Percentiles rank a stretch among this genome's conserved stretches.
Evolutionary conservation across 441 rosid genomes (phyloP).

Genomic region (Croton laevigatus): DNA sequence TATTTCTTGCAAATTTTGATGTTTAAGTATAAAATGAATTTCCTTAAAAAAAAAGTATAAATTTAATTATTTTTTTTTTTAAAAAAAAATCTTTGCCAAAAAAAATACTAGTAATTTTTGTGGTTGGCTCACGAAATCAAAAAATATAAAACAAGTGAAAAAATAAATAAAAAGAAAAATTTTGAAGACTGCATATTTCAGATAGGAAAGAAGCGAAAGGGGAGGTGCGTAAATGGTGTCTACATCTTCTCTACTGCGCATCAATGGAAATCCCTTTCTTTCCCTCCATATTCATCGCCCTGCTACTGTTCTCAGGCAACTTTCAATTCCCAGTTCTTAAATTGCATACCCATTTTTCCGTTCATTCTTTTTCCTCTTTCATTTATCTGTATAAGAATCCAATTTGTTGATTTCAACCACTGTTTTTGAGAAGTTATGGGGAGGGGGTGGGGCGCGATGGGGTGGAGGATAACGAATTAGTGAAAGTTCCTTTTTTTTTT

Average conservation of each 20-base stretch:
- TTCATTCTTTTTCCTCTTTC: not conserved
- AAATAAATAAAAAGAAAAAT: not conserved
- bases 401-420: not conserved
- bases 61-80: too few relatives aligned
- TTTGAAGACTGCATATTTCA: not conserved
- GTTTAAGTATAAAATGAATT: too few relatives aligned
- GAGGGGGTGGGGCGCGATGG: too few relatives aligned
- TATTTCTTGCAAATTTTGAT: too few relatives aligned
- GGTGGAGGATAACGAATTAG: not conserved
- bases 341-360: not conserved
- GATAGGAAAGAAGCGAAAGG: not conserved
- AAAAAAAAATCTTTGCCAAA: too few relatives aligned
- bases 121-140: too few relatives aligned
- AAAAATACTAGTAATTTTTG: too few relatives aligned
- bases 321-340: not conserved
- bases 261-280: conserved; percentile 18
- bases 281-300: conserved; percentile 1
- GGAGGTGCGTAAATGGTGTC: conserved; percentile 18
- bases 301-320: conserved; percentile 18
- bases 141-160: not conserved
- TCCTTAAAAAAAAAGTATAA: too few relatives aligned
- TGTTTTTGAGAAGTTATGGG: not conserved
- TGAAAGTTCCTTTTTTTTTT: not conserved
- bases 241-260: conserved; percentile 7
- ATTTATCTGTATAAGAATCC: not conserved